These are phyloP conservation scores for Tinospora cordifolia DNA, from an alignment of 164 flowering plant species.

Conservation along the genomic window DNA sequence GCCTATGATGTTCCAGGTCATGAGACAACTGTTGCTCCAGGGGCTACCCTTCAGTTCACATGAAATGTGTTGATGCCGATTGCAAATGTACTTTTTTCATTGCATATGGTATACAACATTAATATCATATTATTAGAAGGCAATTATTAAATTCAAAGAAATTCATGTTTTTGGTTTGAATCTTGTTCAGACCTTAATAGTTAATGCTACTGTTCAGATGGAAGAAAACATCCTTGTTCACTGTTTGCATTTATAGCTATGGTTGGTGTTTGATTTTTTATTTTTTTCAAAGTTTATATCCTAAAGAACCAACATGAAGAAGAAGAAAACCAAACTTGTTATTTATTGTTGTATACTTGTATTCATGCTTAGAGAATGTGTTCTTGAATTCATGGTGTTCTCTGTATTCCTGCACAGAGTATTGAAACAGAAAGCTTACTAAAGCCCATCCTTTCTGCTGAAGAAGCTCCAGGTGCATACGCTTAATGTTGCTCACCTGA, in stretches of 20 bases:
- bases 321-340: neutral
- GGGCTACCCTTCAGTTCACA: too few species aligned
- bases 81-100: too few species aligned
- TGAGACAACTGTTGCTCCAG: too few species aligned
- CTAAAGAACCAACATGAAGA: neutral
- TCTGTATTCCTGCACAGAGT: constrained; percentile 44
- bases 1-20: too few species aligned
- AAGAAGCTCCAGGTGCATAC: constrained; percentile 60
- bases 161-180: too few species aligned
- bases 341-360: neutral
- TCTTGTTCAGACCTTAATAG: too few species aligned
- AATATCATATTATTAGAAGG: too few species aligned
- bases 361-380: neutral
- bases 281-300: neutral
- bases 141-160: too few species aligned
- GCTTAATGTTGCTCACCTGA: neutral
- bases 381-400: neutral
- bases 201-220: too few species aligned
- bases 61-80: too few species aligned
- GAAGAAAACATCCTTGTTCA: neutral
- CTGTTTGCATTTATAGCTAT: neutral
- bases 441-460: constrained; percentile 72
- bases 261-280: neutral
- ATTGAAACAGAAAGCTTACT: constrained; percentile 74
- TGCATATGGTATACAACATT: too few species aligned